These are phyloP conservation scores for Dendrostoma leiphaemia DNA, from an alignment of 2,329 filamentous ascomycete genomes.

Conservation along the genomic window DNA sequence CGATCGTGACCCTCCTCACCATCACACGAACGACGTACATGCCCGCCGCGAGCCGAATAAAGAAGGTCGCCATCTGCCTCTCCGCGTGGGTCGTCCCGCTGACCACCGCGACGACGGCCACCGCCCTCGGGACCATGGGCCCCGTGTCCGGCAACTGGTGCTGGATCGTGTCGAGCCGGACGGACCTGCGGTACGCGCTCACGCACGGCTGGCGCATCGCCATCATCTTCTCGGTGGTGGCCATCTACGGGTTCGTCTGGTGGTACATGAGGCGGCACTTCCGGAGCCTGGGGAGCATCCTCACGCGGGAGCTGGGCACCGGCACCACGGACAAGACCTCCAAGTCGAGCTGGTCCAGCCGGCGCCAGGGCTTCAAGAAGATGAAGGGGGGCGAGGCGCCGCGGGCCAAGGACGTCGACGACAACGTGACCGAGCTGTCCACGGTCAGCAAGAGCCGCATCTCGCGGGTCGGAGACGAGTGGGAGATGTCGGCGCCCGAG, in stretches of 20 bases:
- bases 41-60: constrained; percentile 27
- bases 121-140: constrained; percentile 29
- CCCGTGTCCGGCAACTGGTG: constrained; percentile 43
- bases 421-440: constrained; percentile 1
- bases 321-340: neutral
- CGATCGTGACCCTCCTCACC: constrained; percentile 29
- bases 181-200: constrained; percentile 40
- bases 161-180: constrained; percentile 39
- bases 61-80: constrained; percentile 33
- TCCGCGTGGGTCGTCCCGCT: constrained; percentile 39
- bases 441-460: constrained; percentile 10
- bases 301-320: no score
- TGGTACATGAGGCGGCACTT: constrained; percentile 29
- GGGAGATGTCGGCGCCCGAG: constrained; percentile 13
- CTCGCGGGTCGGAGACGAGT: constrained; percentile 6
- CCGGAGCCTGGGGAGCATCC: constrained; percentile 18
- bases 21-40: constrained; percentile 30
- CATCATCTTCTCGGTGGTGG: constrained; percentile 38
- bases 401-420: neutral
- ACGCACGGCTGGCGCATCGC: constrained; percentile 44
- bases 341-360: neutral
- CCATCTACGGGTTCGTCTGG: constrained; percentile 42
- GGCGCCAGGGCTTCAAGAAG: constrained; percentile 6
- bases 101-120: constrained; percentile 32
- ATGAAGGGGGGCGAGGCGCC: neutral